Base-by-base conservation (phyloP, 768 basidiomycete species). In the Epithele typhae region DNA sequence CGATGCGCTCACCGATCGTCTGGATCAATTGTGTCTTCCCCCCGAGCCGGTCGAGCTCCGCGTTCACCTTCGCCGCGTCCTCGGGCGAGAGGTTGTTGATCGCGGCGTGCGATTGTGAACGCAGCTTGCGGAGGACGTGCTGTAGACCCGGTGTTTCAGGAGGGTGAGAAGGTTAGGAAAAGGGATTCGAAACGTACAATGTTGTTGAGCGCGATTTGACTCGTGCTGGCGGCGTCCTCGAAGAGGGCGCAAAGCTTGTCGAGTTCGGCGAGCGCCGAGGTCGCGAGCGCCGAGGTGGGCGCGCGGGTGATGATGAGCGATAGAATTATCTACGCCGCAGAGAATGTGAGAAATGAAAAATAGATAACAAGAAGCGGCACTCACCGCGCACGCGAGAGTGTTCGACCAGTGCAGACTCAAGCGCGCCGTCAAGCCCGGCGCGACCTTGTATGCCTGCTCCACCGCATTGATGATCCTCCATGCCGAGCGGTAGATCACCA, bases 401-500 rank as follows among this genome's bases (percentile, higher is more conserved):
- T 81, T 76, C n/a, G 84, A 85, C 82, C 86, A 87, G 14, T 76
- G 62, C 12, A 79, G 52, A 15, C 68, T 71, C 21, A 78, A 57
- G 8, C 84, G 68, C 9, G 68, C 60, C 5, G 78, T 54, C 9
- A 77, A 51, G 3, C 69, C 61, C 1, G 77, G 73, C 7, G 70
- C 64, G 15, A 56, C 52, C 12, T 60, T 57, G 63, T 75, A 76
- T 0, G 71, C 64, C 17, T 70, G 59, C 15, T 68, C 64, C 40
- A 83, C 64, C 0, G 71, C 70, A 37, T 74, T 69, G 33, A 81
- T 76, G 24, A 86, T 55, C 18, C 84, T 68, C 78, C 82, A 87
- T 3, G 83, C 78, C 2, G 82, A 83, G 2, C 83, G 81, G 64
- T 84, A 87, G 12, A 78, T 76, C 0, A 86, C 79, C 61, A 84